Base-by-base conservation (phyloP, 129 eudicot genomes). In the Arctium lappa region DNA sequence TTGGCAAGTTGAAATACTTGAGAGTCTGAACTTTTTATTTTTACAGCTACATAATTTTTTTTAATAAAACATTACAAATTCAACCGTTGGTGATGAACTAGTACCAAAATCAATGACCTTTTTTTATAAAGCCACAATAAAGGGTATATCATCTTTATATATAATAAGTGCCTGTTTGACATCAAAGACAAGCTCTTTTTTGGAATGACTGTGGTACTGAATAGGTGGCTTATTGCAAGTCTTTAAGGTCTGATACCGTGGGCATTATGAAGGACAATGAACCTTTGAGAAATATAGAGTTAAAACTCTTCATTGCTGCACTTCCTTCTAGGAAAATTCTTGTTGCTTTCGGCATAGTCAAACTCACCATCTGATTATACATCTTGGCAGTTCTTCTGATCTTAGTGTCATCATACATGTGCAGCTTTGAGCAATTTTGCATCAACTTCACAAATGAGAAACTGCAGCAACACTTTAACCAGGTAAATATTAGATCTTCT, bases 391-490 rank as follows among this genome's bases (percentile, higher is more conserved):
- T 73, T 38, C 4, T 68, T 80, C 56, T 22, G 29, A 39, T 85
- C 60, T 76, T 71, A 53, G 79, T 85, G 31, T 18, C 38, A 65
- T 37, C 81, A 71, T 80, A 63, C 71, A 15, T 36, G 31, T 91
- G 91, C 93, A 96, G 99, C 86, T 96, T 96, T 89, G 99, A 96
- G 90, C 99, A 96, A 87, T 96, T 96, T 66, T 96, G 99, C 86
- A 96, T 96, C 76, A 96, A 96, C 77, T 96, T 90, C 87, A 96
- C 99, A 72, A 96, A 96, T 81, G 99, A 96, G 89, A 96, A 96
- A 91, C 94, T 96, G 79, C 99, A 96, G 83, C 99, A 96, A 86
- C 99, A 96, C 85, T 96, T 96, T 85, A 96, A 96, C 39, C 95
- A 94, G 97, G 98, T 94, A 83, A 36, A 33, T 30, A 13, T 66